Percentiles rank a stretch among this genome's conserved stretches.
phyloP scores from a whole-genome alignment of 306 rosid genomes.

The Quercus variabilis region DNA sequence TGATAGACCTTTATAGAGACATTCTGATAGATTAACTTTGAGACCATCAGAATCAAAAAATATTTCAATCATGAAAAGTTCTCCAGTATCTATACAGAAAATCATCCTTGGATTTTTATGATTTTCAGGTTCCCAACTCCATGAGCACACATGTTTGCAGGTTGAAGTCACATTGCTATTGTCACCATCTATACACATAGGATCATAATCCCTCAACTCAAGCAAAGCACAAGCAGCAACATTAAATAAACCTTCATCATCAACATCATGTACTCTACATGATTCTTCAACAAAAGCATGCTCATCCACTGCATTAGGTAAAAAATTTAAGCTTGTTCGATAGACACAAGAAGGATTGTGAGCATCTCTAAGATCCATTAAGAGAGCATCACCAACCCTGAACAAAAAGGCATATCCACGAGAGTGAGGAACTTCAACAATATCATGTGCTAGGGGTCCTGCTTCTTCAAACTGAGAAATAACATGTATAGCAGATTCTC shows the following conservation, averaged over 20 bases:
- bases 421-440: slow-evolving; percentile 83
- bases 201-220: slow-evolving; percentile 82
- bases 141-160: slow-evolving; percentile 66
- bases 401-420: slow-evolving; percentile 78
- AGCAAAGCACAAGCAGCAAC: slow-evolving; percentile 92
- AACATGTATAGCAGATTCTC: slow-evolving; percentile 44
- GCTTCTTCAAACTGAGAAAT: slow-evolving; percentile 62
- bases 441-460: slow-evolving; percentile 71
- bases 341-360: slow-evolving; percentile 57
- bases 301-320: slow-evolving; percentile 65
- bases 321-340: slow-evolving; percentile 59
- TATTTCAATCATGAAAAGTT: slow-evolving; percentile 76
- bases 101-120: slow-evolving; percentile 58
- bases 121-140: slow-evolving; percentile 91
- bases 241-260: slow-evolving; percentile 76
- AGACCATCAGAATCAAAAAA: slow-evolving; percentile 49
- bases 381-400: slow-evolving; percentile 81
- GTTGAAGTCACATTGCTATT: slow-evolving; percentile 43
- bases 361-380: slow-evolving; percentile 86
- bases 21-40: slow-evolving; percentile 73
- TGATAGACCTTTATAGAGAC: slow-evolving; percentile 75
- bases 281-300: slow-evolving; percentile 69
- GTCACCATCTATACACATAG: slow-evolving; percentile 90
- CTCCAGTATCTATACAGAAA: slow-evolving; percentile 76
- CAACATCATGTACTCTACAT: slow-evolving; percentile 70